A percentile compares a stretch with the other conserved stretches of the same genome.
Conservation (phyloP, 164 flowering plant genomes). For the Houttuynia cordata region DNA sequence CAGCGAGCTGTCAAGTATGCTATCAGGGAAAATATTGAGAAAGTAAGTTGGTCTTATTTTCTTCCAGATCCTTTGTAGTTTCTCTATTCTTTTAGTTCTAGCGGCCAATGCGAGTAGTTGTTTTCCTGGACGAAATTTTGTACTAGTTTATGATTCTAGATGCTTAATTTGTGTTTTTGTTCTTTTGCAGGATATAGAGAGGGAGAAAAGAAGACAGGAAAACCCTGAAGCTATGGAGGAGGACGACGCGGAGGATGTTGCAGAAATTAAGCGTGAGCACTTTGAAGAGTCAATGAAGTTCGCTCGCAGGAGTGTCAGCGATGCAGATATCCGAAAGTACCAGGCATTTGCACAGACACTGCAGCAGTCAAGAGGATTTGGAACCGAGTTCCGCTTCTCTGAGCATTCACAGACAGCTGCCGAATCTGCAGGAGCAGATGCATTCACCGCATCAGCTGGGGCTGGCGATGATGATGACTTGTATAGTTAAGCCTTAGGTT, state of each 20-base stretch:
- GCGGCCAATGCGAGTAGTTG: background rate
- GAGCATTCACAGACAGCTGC: constrained; percentile 18
- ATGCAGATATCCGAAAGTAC: constrained; percentile 79
- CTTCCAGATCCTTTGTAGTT: background rate
- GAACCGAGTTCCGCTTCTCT: constrained; percentile 56
- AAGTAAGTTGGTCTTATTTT: constrained; percentile 25
- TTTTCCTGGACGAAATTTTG: background rate
- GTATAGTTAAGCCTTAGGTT: constrained; percentile 15
- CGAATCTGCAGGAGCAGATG: constrained; percentile 33
- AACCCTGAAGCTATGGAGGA: constrained; percentile 83
- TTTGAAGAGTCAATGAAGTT: constrained; percentile 86
- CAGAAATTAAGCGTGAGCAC: constrained; percentile 67
- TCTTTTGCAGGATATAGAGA: constrained; percentile 58
- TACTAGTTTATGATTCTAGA: background rate
- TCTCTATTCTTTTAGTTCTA: background rate
- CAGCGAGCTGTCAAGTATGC: constrained; percentile 85
- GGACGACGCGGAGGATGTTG: constrained; percentile 56
- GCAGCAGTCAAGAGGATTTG: constrained; percentile 83
- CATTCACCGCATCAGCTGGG: constrained; percentile 51
- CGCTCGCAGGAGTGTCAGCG: constrained; percentile 77
- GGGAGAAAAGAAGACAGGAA: constrained; percentile 58
- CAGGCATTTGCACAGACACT: constrained; percentile 80
- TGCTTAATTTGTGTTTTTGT: too few species aligned
- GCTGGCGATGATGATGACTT: constrained; percentile 60
- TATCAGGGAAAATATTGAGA: constrained; percentile 77